Percentiles rank a stretch among this genome's conserved stretches.
phyloP scores from a whole-genome alignment of 179 eudicot genomes.

The Camellia oleifera region DNA sequence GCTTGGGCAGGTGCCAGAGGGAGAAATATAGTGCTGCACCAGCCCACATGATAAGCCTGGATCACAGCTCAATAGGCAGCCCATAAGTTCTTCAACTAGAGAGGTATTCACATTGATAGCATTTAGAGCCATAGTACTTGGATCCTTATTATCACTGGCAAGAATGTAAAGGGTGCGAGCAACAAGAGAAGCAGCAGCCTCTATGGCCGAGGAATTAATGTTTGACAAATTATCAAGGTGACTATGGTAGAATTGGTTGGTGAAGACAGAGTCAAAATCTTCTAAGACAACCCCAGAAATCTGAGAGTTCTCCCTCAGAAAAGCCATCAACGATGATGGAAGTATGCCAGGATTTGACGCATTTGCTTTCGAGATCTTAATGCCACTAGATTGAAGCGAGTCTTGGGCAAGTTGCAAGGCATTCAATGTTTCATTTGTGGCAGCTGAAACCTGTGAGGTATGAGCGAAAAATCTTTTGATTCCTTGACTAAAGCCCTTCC shows the following conservation, averaged over 20 bases:
- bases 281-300: constrained; percentile 78
- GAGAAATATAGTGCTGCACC: constrained; percentile 65
- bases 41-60: constrained; percentile 91
- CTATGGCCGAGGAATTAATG: constrained; percentile 74
- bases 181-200: constrained; percentile 88
- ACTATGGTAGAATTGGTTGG: constrained; percentile 83
- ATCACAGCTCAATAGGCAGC: constrained; percentile 76
- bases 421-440: constrained; percentile 35
- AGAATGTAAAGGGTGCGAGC: constrained; percentile 85
- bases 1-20: constrained; percentile 72
- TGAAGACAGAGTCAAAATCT: constrained; percentile 72
- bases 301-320: constrained; percentile 66
- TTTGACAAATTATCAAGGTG: constrained; percentile 79
- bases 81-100: constrained; percentile 79
- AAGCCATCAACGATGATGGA: constrained; percentile 77
- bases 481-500: constrained; percentile 61
- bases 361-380: constrained; percentile 35
- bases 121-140: constrained; percentile 34
- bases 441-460: constrained; percentile 48
- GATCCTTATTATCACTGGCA: constrained; percentile 50
- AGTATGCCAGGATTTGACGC: constrained; percentile 60
- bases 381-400: constrained; percentile 36
- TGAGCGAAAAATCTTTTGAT: constrained; percentile 66
- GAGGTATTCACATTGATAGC: constrained; percentile 58
- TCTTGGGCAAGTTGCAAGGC: constrained; percentile 43